Evolutionary conservation across 2,329 filamentous ascomycete genomes (phyloP).

Genomic region (Colletotrichum cereale): DNA sequence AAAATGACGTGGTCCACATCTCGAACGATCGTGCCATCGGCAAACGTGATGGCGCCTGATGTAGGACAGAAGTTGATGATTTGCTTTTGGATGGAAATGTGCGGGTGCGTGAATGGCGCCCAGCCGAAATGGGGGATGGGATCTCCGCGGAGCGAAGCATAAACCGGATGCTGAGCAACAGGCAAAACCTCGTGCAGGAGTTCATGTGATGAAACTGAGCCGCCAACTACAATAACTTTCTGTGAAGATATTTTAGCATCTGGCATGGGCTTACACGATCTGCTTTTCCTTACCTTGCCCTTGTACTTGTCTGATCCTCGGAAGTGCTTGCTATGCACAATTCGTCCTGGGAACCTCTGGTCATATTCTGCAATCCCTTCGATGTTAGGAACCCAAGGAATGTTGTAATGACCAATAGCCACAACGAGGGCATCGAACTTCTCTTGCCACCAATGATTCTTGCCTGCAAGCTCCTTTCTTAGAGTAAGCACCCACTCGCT

Average conservation of each 20-base stretch:
- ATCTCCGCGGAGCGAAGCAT: slow-evolving; percentile 61
- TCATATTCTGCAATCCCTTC: slow-evolving; percentile 55
- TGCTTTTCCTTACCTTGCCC: slow-evolving; percentile 38
- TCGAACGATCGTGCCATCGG: slow-evolving; percentile 61
- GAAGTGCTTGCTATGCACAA: slow-evolving; percentile 57
- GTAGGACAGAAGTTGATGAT: slow-evolving; percentile 55
- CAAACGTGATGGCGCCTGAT: slow-evolving; percentile 60
- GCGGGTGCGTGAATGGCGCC: slow-evolving; percentile 67
- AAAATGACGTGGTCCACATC: slow-evolving; percentile 70
- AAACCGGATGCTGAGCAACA: slow-evolving; percentile 59
- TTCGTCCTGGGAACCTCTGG: slow-evolving; percentile 50
- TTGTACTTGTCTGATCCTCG: slow-evolving; percentile 46
- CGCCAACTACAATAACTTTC: slow-evolving; percentile 68
- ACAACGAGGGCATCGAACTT: slow-evolving; percentile 56
- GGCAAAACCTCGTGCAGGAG: slow-evolving; percentile 65
- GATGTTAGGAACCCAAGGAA: slow-evolving; percentile 57
- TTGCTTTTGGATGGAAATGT: slow-evolving; percentile 57
- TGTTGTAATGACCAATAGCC: slow-evolving; percentile 55
- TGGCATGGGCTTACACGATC: rapidly evolving
- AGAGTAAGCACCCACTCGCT: slow-evolving; percentile 63
- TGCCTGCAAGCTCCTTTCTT: slow-evolving; percentile 53
- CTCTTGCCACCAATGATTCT: slow-evolving; percentile 57
- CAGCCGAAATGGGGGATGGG: slow-evolving; percentile 66
- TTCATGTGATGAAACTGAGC: slow-evolving; percentile 69
- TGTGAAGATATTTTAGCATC: slow-evolving; percentile 42